A percentile compares a stretch with the other conserved stretches of the same genome.
These are phyloP conservation scores for Cnidoscolus chayamansa DNA, from an alignment of 441 rosid species.

Conservation along the genomic window DNA sequence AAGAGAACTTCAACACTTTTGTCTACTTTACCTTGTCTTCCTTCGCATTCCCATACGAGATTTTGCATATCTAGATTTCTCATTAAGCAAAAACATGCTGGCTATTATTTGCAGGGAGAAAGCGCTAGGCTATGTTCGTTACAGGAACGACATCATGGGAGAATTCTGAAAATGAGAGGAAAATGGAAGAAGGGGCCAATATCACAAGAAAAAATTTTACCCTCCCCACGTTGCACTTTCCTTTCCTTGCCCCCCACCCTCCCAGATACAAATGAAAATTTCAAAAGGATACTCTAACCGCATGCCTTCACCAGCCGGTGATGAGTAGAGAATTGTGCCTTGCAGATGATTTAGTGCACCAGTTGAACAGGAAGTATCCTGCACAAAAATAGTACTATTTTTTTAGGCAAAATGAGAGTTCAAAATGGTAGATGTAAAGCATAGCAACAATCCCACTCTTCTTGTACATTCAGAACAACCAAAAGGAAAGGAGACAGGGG, in stretches of 20 bases:
- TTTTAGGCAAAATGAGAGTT: neutral
- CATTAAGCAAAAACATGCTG: conserved; percentile 36
- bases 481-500: neutral
- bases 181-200: no score
- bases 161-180: no score
- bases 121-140: neutral
- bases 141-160: no score
- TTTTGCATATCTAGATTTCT: conserved; percentile 56
- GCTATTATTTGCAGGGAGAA: conserved; percentile 7
- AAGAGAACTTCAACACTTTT: neutral
- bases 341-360: conserved; percentile 65
- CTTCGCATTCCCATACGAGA: conserved; percentile 87
- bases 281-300: conserved; percentile 81
- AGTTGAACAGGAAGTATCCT: conserved; percentile 76
- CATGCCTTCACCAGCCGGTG: conserved; percentile 67
- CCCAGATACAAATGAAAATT: neutral
- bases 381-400: conserved; percentile 16
- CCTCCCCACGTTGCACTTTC: no score
- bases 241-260: no score
- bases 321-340: conserved; percentile 68
- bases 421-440: neutral
- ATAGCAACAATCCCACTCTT: neutral
- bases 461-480: neutral
- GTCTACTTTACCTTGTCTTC: conserved; percentile 38
- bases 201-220: no score